Conservation (phyloP, 2,329 filamentous ascomycete species). For the Alternaria sp. region DNA sequence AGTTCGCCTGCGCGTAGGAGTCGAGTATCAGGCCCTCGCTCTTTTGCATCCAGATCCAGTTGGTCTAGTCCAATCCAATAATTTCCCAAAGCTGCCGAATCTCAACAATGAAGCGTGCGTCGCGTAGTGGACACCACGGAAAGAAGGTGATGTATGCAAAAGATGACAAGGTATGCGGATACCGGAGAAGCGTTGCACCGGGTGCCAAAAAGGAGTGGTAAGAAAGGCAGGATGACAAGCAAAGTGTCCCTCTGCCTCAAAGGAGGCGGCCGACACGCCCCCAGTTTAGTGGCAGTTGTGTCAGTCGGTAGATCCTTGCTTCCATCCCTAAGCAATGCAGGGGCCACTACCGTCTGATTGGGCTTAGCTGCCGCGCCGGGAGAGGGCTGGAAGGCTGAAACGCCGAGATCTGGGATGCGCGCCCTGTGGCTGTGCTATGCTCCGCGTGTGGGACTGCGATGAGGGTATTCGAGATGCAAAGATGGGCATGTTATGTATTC, state of each 20-base stretch:
- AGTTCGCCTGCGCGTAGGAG: neutral
- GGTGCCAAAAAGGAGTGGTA: neutral
- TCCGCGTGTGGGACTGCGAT: neutral
- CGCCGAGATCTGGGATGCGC: neutral
- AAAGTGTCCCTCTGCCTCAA: neutral
- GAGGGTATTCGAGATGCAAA: neutral
- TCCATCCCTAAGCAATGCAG: neutral
- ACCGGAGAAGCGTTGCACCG: neutral
- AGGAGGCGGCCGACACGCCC: neutral
- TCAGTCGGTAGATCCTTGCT: neutral
- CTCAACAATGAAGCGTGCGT: neutral
- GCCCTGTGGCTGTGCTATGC: neutral
- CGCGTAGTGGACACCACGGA: neutral
- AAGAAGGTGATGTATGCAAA: neutral
- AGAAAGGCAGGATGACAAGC: neutral
- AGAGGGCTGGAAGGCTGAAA: neutral
- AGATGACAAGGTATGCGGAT: neutral
- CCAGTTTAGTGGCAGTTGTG: slow-evolving; percentile 3
- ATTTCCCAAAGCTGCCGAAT: neutral
- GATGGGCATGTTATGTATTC: neutral
- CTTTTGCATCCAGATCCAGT: neutral
- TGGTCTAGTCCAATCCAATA: neutral
- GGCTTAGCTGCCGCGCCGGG: neutral
- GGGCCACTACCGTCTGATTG: neutral
- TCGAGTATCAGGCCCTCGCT: neutral